Evolutionary conservation across 2,329 filamentous ascomycete genomes (phyloP), one percentile per base, ranked within the genome.

Genomic region (Ascochyta clinopodiicola): DNA sequence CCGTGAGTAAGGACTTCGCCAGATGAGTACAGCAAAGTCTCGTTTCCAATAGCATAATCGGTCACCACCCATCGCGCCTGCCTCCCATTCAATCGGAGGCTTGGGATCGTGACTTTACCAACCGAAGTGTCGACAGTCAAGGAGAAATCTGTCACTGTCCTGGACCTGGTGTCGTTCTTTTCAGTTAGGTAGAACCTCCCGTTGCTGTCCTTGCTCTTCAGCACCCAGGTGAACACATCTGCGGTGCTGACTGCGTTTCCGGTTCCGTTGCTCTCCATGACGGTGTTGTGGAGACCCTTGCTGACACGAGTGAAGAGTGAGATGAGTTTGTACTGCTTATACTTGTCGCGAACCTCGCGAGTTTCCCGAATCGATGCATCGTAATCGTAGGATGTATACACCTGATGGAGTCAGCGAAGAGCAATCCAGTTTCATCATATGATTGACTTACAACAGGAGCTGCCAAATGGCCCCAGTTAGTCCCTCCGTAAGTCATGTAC

Each of bases 211-310:
- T 81, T 81, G 51, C 83, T 85, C 25, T 78, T 76, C 29, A 85
- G 70, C 9, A 80, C 78, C 81, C 82, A 84, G 1, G 80, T 83
- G 62, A 76, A 84, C 6, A 82, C 76, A 2, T 67, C 69, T 0
- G 68, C 49, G 21, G 77, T 70, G 44, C 67, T 70, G 39, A 70
- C 74, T 50, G 73, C 77, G 61, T 81, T 81, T 12, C 77, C 77
- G 0, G 82, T 84, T 1, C 83, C 82, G 57, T 85, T 85, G 1
- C 81, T 82, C 44, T 80, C 71, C 80, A 85, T 84, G 3, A 80
- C 63, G 1, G 82, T 83, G 50, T 83, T 79, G 15, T 82, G 67
- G 5, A 85, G 72, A 45, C 80, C 82, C 1, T 71, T 70, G 0
- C 81, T 82, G 3, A 83, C 80, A 24, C 81, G 74, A 4, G 82